These are phyloP conservation scores for Stemphylium lycopersici DNA, from an alignment of 2,329 filamentous ascomycete genomes.

Conservation along the genomic window DNA sequence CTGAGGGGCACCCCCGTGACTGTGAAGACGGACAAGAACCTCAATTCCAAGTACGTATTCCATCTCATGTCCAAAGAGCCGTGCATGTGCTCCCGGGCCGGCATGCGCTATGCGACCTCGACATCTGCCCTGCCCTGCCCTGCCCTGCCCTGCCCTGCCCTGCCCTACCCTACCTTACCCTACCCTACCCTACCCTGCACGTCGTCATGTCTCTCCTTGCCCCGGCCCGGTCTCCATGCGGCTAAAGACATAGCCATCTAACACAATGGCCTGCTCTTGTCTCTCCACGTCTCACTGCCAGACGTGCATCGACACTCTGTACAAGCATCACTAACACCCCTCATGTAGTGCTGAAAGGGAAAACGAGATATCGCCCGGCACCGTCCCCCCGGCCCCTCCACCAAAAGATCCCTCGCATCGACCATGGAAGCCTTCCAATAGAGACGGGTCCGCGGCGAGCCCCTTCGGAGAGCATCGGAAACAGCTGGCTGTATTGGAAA, in stretches of 20 bases:
- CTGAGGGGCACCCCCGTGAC: conserved; percentile 49
- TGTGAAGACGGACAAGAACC: conserved; percentile 64
- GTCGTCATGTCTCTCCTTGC: not conserved
- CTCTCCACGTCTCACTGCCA: conserved; percentile 30
- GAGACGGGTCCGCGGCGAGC: conserved; percentile 62
- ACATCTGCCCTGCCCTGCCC: conserved; percentile 14
- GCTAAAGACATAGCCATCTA: conserved; percentile 3
- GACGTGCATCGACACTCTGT: conserved; percentile 19
- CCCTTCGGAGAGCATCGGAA: conserved; percentile 74
- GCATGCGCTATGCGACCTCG: conserved; percentile 28
- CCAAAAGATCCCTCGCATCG: conserved; percentile 45
- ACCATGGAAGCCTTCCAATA: conserved; percentile 53
- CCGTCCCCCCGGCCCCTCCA: conserved; percentile 44
- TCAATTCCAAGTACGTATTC: conserved; percentile 51
- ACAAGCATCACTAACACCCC: conserved; percentile 33
- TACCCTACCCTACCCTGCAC: conserved; percentile 14
- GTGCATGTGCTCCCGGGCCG: conserved; percentile 6
- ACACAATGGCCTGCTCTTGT: conserved; percentile 29
- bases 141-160: conserved; percentile 15
- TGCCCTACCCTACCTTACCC: too few species aligned
- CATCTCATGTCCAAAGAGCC: conserved; percentile 12
- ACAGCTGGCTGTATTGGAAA: conserved; percentile 72
- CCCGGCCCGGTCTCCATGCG: too few species aligned
- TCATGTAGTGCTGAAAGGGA: conserved; percentile 53
- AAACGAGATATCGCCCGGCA: conserved; percentile 51